Evolutionary conservation across 2,329 filamentous ascomycete genomes (phyloP).

Genomic region (Alternaria angustiovoidea): DNA sequence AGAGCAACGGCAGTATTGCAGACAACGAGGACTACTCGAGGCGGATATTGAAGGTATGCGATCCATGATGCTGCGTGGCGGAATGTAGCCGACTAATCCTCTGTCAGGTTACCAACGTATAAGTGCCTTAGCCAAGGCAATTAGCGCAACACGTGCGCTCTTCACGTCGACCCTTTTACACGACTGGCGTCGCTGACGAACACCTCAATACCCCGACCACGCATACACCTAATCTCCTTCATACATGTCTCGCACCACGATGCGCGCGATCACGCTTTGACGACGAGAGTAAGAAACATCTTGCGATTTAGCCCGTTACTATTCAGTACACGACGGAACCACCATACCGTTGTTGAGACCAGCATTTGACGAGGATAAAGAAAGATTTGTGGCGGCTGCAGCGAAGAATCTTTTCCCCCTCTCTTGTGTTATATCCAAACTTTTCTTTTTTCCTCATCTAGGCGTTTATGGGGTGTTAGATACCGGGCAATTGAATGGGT

Average conservation of each 20-base stretch:
- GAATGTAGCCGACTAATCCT: constrained; percentile 18
- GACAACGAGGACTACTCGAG: constrained; percentile 97
- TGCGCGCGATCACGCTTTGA: constrained; percentile 42
- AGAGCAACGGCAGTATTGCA: constrained; percentile 95
- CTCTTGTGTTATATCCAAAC: constrained; percentile 18
- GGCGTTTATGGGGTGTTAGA: constrained; percentile 26
- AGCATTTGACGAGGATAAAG: constrained; percentile 15
- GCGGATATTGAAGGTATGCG: constrained; percentile 85
- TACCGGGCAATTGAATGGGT: constrained; percentile 28
- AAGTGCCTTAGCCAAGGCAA: constrained; percentile 21
- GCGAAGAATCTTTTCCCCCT: constrained; percentile 2
- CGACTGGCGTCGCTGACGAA: constrained; percentile 18
- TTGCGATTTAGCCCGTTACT: constrained; percentile 36
- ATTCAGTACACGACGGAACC: constrained; percentile 21
- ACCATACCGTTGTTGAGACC: constrained; percentile 13
- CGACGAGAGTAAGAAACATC: constrained; percentile 41
- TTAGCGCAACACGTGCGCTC: constrained; percentile 9
- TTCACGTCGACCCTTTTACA: constrained; percentile 13
- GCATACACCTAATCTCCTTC: constrained; percentile 29
- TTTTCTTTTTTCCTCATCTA: constrained; percentile 9
- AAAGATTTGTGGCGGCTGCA: constrained; percentile 10
- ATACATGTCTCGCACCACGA: constrained; percentile 30
- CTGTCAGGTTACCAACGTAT: constrained; percentile 48
- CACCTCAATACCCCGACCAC: constrained; percentile 18
- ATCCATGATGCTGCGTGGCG: not conserved